Percentiles rank a stretch among this genome's conserved stretches.
Conservation (phyloP, 176 grass and related monocot species). For the Carex myosuroides region DNA sequence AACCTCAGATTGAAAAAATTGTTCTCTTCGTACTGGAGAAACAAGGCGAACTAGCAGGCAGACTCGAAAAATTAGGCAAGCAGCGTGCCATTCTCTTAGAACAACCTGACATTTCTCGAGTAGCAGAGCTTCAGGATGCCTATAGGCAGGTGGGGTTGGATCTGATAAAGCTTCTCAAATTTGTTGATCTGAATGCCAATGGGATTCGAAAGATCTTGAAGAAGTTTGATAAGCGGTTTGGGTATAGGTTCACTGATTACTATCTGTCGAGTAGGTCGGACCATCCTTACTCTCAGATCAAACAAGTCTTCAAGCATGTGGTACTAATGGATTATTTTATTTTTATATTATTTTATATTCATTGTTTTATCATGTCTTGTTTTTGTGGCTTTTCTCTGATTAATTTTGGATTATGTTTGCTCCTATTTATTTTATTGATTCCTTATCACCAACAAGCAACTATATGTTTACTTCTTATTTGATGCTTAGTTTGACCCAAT, state of each 20-base stretch:
- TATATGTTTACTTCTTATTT: neutral
- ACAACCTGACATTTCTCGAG: constrained; percentile 86
- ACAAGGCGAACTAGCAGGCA: constrained; percentile 80
- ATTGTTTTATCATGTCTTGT: neutral
- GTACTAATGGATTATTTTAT: constrained; percentile 37
- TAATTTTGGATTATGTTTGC: neutral
- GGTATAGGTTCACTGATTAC: constrained; percentile 97
- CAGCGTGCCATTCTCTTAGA: constrained; percentile 57
- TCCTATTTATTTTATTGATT: neutral
- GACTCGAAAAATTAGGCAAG: constrained; percentile 88
- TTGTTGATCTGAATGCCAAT: constrained; percentile 94
- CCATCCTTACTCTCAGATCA: constrained; percentile 96
- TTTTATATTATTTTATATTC: constrained; percentile 6
- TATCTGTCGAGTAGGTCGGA: constrained; percentile 92
- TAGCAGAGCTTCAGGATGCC: constrained; percentile 69
- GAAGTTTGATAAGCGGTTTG: constrained; percentile 96
- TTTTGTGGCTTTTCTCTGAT: constrained; percentile 6
- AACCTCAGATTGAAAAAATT: constrained; percentile 82
- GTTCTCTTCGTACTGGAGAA: constrained; percentile 90
- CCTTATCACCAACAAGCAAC: neutral
- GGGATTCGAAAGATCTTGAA: constrained; percentile 98
- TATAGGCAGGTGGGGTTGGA: constrained; percentile 79
- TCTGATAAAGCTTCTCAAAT: constrained; percentile 96
- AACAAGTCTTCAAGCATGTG: constrained; percentile 99
- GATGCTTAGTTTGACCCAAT: neutral